A percentile compares a stretch with the other conserved stretches of the same genome.
Evolutionary conservation across 352 stramenopile genomes (phyloP).

Genomic region (Pythium monospermum): DNA sequence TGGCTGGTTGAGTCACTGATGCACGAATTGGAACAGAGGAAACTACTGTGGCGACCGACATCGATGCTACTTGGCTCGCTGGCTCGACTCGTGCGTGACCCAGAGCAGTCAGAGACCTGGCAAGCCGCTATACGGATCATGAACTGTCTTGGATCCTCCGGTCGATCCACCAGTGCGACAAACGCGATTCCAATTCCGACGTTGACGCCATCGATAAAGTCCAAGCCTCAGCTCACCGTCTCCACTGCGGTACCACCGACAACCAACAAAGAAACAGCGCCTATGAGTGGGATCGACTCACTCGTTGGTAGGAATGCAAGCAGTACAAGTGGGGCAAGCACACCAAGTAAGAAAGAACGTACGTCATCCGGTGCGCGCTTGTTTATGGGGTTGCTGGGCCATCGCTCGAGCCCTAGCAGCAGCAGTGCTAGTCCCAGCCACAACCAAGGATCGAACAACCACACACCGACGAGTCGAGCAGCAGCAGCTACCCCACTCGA

Average conservation of each 20-base stretch:
- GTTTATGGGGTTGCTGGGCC: conserved; percentile 18
- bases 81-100: conserved; percentile 30
- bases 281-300: neutral
- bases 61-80: conserved; percentile 30
- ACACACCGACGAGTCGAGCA: neutral
- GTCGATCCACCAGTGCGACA: neutral
- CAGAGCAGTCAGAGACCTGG: conserved; percentile 34
- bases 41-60: conserved; percentile 29
- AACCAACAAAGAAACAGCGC: neutral
- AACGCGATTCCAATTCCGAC: neutral
- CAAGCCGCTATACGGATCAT: conserved; percentile 34
- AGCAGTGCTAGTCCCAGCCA: conserved; percentile 5
- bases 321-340: neutral
- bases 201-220: neutral
- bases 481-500: too few species aligned
- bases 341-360: conserved; percentile 11
- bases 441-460: neutral
- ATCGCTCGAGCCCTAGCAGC: conserved; percentile 5
- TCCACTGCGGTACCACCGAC: neutral
- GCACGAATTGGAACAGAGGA: conserved; percentile 12
- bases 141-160: conserved; percentile 26
- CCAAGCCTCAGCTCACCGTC: conserved; percentile 6
- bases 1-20: conserved; percentile 43
- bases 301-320: neutral
- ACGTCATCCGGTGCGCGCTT: conserved; percentile 7